These are phyloP conservation scores for Xylaria flabelliformis DNA, from an alignment of 495 filamentous ascomycete genomes.

Conservation along the genomic window DNA sequence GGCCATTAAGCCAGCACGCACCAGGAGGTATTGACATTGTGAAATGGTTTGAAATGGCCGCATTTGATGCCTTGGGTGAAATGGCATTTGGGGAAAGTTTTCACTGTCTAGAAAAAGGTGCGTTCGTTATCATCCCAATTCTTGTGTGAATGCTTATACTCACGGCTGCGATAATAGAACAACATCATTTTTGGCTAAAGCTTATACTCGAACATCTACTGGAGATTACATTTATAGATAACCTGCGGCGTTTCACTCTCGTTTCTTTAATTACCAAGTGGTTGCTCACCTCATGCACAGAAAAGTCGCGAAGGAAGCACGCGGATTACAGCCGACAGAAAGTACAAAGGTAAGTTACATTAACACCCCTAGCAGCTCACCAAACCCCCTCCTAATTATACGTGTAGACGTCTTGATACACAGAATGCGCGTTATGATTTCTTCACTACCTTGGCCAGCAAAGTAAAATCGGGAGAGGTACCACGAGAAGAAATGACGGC, in stretches of 20 bases:
- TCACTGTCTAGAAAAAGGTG: constrained; percentile 28
- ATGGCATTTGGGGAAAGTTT: constrained; percentile 47
- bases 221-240: constrained; percentile 16
- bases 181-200: neutral
- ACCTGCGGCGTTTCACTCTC: no score
- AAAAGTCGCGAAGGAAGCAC: no score
- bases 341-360: no score
- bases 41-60: constrained; percentile 35
- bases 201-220: neutral
- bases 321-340: neutral
- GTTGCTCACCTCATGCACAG: no score
- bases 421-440: constrained; percentile 24
- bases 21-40: constrained; percentile 24
- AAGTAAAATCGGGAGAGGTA: constrained; percentile 24
- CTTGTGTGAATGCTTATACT: no score
- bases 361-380: no score
- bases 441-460: constrained; percentile 20
- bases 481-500: constrained; percentile 25
- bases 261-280: no score
- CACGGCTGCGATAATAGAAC: constrained; percentile 20
- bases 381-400: no score
- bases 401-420: no score
- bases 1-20: neutral
- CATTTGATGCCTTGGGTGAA: constrained; percentile 44
- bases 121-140: no score